Percentiles rank a stretch among this genome's conserved stretches.
Conservation (phyloP, 257 asterid genomes). For the Primulina tabacum region DNA sequence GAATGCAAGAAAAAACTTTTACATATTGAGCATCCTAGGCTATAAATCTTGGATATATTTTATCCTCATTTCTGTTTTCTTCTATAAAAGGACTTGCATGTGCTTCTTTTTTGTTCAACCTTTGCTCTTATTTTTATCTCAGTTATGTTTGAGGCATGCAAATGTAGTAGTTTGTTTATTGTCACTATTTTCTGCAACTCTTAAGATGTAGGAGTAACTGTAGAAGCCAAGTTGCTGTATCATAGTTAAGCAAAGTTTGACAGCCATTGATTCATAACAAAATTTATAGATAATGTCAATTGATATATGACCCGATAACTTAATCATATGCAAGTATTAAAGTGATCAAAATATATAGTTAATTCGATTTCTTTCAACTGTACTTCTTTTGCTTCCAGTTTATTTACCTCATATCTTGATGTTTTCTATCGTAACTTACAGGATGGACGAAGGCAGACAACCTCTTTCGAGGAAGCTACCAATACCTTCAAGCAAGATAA, state of each 20-base stretch:
- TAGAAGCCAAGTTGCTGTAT: not conserved
- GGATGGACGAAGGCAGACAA: conserved; percentile 99
- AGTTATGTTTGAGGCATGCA: not conserved
- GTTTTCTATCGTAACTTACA: conserved; percentile 27
- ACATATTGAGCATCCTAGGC: not conserved
- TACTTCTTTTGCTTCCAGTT: conserved; percentile 7
- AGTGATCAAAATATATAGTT: not conserved
- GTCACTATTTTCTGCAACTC: not conserved
- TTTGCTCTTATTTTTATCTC: not conserved
- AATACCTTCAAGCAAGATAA: conserved; percentile 85
- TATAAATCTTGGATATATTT: not conserved
- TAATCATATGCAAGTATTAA: not conserved
- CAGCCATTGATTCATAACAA: not conserved
- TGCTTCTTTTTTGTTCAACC: not conserved
- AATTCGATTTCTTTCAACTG: not conserved
- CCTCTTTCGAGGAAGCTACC: conserved; percentile 92
- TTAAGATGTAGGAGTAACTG: not conserved
- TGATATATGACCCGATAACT: not conserved
- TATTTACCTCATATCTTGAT: not conserved
- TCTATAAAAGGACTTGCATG: not conserved
- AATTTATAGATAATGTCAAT: not conserved
- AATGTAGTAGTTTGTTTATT: not conserved
- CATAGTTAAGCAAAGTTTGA: not conserved
- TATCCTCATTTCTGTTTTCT: not conserved
- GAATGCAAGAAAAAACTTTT: not conserved